Conservation (phyloP, 768 basidiomycete genomes). For the Phanerochaete carnosa region DNA sequence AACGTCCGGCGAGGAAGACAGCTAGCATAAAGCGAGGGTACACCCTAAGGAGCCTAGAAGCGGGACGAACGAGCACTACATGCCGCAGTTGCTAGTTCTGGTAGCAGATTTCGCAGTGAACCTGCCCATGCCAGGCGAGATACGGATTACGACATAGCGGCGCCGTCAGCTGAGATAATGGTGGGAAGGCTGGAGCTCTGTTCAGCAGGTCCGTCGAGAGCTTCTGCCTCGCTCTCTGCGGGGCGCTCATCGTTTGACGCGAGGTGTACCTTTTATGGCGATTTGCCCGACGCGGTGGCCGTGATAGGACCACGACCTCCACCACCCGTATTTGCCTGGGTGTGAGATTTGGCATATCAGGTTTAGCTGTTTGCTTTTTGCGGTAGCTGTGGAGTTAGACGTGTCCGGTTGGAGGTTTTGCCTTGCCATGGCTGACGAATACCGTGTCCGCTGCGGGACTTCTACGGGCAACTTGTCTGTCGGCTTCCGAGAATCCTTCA, state of each 20-base stretch:
- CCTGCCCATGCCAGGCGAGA: background rate
- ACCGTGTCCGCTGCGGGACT: too few species aligned
- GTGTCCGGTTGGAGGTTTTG: too few species aligned
- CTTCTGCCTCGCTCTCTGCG: background rate
- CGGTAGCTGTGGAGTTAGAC: too few species aligned
- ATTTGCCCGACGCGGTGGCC: conserved; percentile 1
- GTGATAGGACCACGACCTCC: background rate
- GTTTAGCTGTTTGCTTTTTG: too few species aligned
- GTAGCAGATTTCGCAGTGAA: background rate
- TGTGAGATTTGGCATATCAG: too few species aligned
- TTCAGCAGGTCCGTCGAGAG: background rate
- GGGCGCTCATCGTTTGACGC: background rate
- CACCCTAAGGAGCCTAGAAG: background rate
- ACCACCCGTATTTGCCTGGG: too few species aligned
- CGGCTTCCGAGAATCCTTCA: too few species aligned
- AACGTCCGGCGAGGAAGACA: background rate
- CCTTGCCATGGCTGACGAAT: too few species aligned
- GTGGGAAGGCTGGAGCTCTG: background rate
- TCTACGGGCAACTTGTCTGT: too few species aligned
- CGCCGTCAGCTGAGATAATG: background rate
- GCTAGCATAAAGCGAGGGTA: background rate
- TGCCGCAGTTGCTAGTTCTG: background rate
- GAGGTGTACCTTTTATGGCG: background rate
- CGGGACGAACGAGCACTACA: background rate
- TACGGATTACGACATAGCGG: background rate